Base-by-base conservation (phyloP, 768 basidiomycete species). In the Infundibulicybe gibba region DNA sequence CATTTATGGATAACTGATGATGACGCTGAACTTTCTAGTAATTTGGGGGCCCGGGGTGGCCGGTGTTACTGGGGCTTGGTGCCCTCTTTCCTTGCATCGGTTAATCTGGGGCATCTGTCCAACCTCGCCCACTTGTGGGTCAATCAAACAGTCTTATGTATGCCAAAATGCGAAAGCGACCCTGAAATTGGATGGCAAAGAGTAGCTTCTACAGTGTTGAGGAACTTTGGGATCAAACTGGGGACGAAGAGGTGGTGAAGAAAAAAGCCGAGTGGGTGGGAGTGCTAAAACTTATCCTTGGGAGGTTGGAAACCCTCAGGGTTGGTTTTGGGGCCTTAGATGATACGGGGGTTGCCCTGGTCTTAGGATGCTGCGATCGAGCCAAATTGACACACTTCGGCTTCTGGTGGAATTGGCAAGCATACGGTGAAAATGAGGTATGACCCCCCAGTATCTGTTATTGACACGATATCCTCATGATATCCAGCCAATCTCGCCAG, bases 91-190 rank as follows among this genome's bases (percentile, higher is more conserved):
- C 49, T 58, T 2, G 33, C 47, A 20, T 48, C 49, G 1, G 34
- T 51, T 10, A 38, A 19, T n/a, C 35, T 38, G 2, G 52, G 50
- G 4, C 31, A 17, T 6, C 43, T 57, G 13, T 35, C 38, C 10
- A 48, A 52, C 15, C 53, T 60, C 8, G 38, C 20, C 6, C 34
- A 51, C 31, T 54, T 61, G 13, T 61, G 57, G 59, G 51, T 60
- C 11, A 50, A 58, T 44, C 46, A 55, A 33, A 30, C 33, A 3
- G 46, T 43, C 15, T 48, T 61, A 12, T 47, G 41, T 31, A 47
- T 55, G 48, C 46, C 46, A 16, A 25, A 25, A 25, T 8, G 25
- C 25, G 25, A 25, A 3, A 25, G 25, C 25, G 39, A 15, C 2
- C 25, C 12, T 2, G 43, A 17, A 15, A 15, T 3, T 21, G 40